Evolutionary conservation across 1,284 basidiomycete genomes (phyloP).

Genomic region (Pulveroboletus ridleyi): DNA sequence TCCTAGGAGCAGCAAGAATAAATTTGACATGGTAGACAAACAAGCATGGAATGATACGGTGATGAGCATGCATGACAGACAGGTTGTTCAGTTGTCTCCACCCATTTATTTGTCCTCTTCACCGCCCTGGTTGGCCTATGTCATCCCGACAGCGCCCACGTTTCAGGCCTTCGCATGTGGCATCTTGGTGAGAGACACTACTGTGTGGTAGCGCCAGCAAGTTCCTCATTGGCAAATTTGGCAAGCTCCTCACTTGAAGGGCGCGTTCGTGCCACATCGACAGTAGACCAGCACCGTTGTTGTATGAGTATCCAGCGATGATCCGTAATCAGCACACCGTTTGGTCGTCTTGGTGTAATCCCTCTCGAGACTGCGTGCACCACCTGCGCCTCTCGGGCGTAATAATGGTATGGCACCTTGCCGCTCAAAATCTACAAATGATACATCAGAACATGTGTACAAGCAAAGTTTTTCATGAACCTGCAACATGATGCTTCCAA

Average conservation of each 20-base stretch:
- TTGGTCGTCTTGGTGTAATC: constrained; percentile 16
- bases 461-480: constrained; percentile 6
- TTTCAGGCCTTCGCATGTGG: too few species aligned
- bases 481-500: constrained; percentile 32
- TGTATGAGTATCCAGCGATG: not conserved
- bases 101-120: too few species aligned
- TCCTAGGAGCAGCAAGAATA: too few species aligned
- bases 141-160: too few species aligned
- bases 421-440: constrained; percentile 16
- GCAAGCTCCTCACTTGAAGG: constrained; percentile 14
- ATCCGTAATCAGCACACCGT: constrained; percentile 12
- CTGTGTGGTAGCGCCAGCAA: not conserved
- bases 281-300: too few species aligned
- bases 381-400: constrained; percentile 19
- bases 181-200: not conserved
- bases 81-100: too few species aligned
- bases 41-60: too few species aligned
- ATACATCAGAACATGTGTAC: too few species aligned
- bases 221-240: constrained; percentile 10
- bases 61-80: too few species aligned
- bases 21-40: too few species aligned
- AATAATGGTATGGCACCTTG: constrained; percentile 26
- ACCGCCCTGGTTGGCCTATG: too few species aligned
- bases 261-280: constrained; percentile 8
- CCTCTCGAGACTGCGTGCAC: constrained; percentile 24